Evolutionary conservation across 164 flowering plant genomes (phyloP), one percentile per base, ranked within the genome.

Genomic region (Echeveria elegans): DNA sequence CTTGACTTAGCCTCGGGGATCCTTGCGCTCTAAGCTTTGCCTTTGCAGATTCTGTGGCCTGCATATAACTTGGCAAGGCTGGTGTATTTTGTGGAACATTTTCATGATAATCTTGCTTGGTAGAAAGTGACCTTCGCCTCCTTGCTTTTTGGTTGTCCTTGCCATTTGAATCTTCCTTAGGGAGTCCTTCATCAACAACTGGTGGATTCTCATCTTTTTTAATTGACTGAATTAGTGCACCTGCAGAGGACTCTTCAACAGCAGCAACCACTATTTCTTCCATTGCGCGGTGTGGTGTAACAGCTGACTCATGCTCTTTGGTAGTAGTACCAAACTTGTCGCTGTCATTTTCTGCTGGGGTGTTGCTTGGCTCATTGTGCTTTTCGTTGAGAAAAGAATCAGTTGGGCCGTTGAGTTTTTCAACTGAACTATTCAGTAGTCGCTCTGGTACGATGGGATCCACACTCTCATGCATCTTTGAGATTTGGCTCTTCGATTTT

Each of bases 21-120:
- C 76, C 83, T 69, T 83, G 86, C 32, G 68, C 80, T 69, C 85
- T 77, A 30, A 81, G 79, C 70, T 78, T 86, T 21, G 90, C 86
- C 72, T 81, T 86, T n/a, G 85, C 87, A 69, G 87, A 86, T 75
- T 78, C 71, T 72, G 90, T 82, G 8, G 87, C 73, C 9, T 81
- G 80, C 87, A 85, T 85, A 59, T 82, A 79, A 64, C 82, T 77
- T 15, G 80, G 82, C 41, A 77, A 24, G 16, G 67, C 70, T 18
- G 73, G 72, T 8, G 66, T 67, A 52, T 69, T 73, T 26, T 75
- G 73, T 18, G 66, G 45, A 37, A 52, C 77, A 64, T 73, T 71
- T 48, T 77, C 82, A 65, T 64, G 64, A 48, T 47, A 23, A 18
- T 77, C 80, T 18, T 70, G 71, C 66, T 75, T 79, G 24, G 70